A percentile compares a stretch with the other conserved stretches of the same genome.
Conservation (phyloP, 1,284 basidiomycete genomes). For the Pterulicium gracile region DNA sequence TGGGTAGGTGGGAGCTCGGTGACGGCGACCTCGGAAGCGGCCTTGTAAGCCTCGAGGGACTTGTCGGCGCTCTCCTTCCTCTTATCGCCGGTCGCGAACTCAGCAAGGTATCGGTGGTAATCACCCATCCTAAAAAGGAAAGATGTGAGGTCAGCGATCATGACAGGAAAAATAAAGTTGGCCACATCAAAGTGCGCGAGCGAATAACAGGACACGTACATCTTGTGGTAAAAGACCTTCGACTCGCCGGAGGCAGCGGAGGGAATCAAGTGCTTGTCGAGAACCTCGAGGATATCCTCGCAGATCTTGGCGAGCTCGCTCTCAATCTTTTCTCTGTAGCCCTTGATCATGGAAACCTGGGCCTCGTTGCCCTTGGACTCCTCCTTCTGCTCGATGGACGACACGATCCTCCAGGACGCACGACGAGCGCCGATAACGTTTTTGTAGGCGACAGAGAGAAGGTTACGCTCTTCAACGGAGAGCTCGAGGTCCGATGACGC, state of each 20-base stretch:
- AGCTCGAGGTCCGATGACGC: slow-evolving; percentile 96
- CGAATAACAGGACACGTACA: slow-evolving; percentile 51
- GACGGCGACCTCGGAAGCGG: slow-evolving; percentile 95
- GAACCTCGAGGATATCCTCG: slow-evolving; percentile 97
- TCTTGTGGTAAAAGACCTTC: slow-evolving; percentile 99
- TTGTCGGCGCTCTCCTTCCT: slow-evolving; percentile 98
- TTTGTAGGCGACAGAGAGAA: slow-evolving; percentile 99
- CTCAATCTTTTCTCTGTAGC: slow-evolving; percentile 98
- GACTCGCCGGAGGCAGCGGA: slow-evolving; percentile 97
- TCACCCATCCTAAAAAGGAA: slow-evolving; percentile 85
- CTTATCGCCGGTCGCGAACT: slow-evolving; percentile 98
- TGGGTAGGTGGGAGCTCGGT: slow-evolving; percentile 98
- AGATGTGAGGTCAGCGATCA: slow-evolving; percentile 2
- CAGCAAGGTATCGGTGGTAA: slow-evolving; percentile 99
- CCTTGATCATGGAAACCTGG: slow-evolving; percentile 98
- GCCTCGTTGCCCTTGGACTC: slow-evolving; percentile 98
- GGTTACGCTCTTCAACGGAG: slow-evolving; percentile 98
- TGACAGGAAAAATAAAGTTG: slow-evolving; percentile 2
- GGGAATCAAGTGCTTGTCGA: slow-evolving; percentile 98
- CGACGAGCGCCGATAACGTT: slow-evolving; percentile 99
- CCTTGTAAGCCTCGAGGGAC: slow-evolving; percentile 99
- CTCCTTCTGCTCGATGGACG: slow-evolving; percentile 99
- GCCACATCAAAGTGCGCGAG: slow-evolving; percentile 1
- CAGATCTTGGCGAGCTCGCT: slow-evolving; percentile 97
- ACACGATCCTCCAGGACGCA: slow-evolving; percentile 98